phyloP scores from a whole-genome alignment of 768 basidiomycete genomes.

The Tephrocybe sp. region DNA sequence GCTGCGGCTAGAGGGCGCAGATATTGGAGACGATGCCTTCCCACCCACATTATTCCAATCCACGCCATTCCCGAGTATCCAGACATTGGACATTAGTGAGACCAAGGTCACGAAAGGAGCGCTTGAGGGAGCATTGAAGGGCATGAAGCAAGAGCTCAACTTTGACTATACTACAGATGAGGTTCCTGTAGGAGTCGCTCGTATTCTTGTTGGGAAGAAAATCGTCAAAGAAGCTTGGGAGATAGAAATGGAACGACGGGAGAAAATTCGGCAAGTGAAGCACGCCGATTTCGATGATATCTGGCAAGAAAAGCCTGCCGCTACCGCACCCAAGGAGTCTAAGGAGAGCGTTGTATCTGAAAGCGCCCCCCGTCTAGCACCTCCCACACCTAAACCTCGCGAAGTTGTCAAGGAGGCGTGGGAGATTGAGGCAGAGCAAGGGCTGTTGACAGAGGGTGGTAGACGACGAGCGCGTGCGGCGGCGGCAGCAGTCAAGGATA shows the following conservation, averaged over 20 bases:
- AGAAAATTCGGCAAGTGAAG: conserved; percentile 37
- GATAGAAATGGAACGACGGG: conserved; percentile 61
- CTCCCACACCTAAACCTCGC: conserved; percentile 16
- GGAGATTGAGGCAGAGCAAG: conserved; percentile 79
- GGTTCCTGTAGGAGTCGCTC: conserved; percentile 47
- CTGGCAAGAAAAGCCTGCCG: conserved; percentile 17
- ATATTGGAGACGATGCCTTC: conserved; percentile 61
- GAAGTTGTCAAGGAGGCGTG: conserved; percentile 64
- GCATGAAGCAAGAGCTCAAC: conserved; percentile 46
- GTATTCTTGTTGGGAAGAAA: conserved; percentile 66
- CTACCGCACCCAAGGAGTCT: conserved; percentile 5
- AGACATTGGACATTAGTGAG: conserved; percentile 62
- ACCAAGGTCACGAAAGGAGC: conserved; percentile 53
- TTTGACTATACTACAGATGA: conserved; percentile 56
- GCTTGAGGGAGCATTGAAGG: conserved; percentile 41
- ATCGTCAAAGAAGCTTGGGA: conserved; percentile 79
- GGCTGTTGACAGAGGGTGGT: conserved; percentile 71
- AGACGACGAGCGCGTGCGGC: conserved; percentile 60
- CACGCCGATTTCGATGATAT: conserved; percentile 28
- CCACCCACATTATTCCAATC: conserved; percentile 35
- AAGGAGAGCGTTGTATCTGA: neutral
- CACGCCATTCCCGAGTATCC: conserved; percentile 47
- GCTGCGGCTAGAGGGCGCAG: conserved; percentile 51
- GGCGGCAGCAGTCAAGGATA: conserved; percentile 30
- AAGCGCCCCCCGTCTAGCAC: neutral